Base-by-base conservation (phyloP, 495 filamentous ascomycete genomes). In the Thozetella sp. region DNA sequence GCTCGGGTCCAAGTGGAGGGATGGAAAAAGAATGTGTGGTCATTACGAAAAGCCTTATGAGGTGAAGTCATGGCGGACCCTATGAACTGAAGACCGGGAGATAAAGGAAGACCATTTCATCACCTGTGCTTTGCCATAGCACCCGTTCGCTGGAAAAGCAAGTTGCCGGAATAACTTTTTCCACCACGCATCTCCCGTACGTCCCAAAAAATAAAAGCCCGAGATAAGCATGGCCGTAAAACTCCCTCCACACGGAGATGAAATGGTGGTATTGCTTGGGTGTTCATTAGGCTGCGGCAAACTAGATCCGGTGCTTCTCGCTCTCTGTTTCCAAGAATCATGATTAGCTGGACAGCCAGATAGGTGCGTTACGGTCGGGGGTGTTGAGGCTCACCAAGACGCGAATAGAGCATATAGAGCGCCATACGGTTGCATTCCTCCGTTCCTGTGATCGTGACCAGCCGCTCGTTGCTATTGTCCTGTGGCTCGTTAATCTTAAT, bases 401-500 rank as follows among this genome's bases (percentile, higher is more conserved):
- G 83, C 25, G 90, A 92, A 71, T 99, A 99, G 27, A 99, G 87
- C 94, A 99, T 97, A 74, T 98, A 99, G 53, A 99, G 80, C 22
- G 95, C 95, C 93, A 99, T 98, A 75, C 97, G 90, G 76, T 99
- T 99, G 80, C 93, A 97, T 71, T 97, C 95, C 62, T 94, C 92
- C 9, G 95, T 98, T 54, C 95, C 95, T 3, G 96, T 97, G 65
- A 99, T 97, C 9, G 95, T 99, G 25, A 99, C 95, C 54, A 99
- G 80, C 56, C 95, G 86, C 78, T 99, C 95, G 68, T 98, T 99
- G 82, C 93, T 97, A 76, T 96, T 98, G 72, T 98, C 96, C 67
- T 97, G 94, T 0, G 95, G 95, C 70, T 99, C 95, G 73, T 99
- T 99, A 81, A 99, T 99, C 85, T 99, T 99, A 72, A 99, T 99